Evolutionary conservation across 2,329 filamentous ascomycete species (phyloP).

Genomic region (Exophiala oligosperma): DNA sequence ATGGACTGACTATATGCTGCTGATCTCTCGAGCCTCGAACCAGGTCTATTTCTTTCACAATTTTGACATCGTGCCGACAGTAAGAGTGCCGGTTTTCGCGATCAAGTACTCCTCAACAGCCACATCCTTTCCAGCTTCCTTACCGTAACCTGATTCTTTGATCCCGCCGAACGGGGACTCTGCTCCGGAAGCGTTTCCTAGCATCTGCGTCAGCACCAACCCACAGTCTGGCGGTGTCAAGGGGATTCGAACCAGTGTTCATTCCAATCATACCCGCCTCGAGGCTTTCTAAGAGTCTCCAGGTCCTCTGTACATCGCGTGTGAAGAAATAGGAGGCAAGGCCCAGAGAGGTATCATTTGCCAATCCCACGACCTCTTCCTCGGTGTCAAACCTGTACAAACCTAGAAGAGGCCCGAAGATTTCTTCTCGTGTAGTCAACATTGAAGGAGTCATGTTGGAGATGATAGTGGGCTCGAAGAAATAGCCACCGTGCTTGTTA

Average conservation of each 20-base stretch:
- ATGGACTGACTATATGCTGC: no score
- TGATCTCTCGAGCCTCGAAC: no score
- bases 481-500: slow-evolving; percentile 55
- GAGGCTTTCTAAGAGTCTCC: slow-evolving; percentile 65
- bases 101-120: slow-evolving; percentile 63
- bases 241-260: slow-evolving; percentile 41
- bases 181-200: slow-evolving; percentile 59
- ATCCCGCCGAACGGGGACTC: slow-evolving; percentile 68
- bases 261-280: slow-evolving; percentile 69
- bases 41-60: no score
- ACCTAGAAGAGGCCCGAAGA: slow-evolving; percentile 64
- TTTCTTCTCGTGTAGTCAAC: slow-evolving; percentile 60
- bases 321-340: slow-evolving; percentile 66
- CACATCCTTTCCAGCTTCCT: slow-evolving; percentile 67
- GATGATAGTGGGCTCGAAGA: slow-evolving; percentile 69
- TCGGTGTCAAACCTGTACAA: slow-evolving; percentile 67
- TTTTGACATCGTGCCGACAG: slow-evolving; percentile 39
- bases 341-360: slow-evolving; percentile 30
- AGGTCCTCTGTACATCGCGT: slow-evolving; percentile 65
- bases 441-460: slow-evolving; percentile 60
- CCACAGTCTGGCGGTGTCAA: no score
- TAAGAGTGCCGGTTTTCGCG: slow-evolving; percentile 66
- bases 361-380: slow-evolving; percentile 57
- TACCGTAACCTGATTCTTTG: slow-evolving; percentile 68
- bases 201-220: no score